Conservation (phyloP, 129 eudicot species). For the Pseudognaphalium luteoalbum region DNA sequence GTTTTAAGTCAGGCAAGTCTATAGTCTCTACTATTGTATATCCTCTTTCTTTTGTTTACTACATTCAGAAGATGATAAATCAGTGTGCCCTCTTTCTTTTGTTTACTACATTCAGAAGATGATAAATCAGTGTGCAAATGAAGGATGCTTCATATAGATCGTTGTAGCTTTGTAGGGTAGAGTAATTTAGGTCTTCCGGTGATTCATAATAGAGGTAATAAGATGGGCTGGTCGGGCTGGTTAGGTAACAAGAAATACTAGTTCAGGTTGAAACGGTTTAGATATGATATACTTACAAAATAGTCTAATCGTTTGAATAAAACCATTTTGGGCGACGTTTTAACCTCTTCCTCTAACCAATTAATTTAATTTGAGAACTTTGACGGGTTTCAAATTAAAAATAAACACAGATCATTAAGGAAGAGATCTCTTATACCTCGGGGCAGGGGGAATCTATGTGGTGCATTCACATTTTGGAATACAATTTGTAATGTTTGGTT, state of each 20-base stretch:
- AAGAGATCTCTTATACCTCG: neutral
- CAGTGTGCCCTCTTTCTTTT: neutral
- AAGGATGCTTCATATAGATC: conserved; percentile 4
- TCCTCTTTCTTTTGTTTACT: conserved; percentile 17
- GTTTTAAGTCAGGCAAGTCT: conserved; percentile 81
- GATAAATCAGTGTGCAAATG: neutral
- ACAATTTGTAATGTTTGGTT: no score
- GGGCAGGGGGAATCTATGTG: no score
- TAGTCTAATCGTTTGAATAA: no score
- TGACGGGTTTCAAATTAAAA: no score
- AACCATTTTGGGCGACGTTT: neutral
- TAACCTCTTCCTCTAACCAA: neutral
- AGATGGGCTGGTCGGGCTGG: neutral
- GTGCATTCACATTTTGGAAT: no score
- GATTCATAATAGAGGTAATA: neutral
- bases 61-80: neutral
- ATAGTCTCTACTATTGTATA: neutral
- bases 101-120: conserved; percentile 5
- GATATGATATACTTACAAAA: no score
- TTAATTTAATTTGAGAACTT: no score
- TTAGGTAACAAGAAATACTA: neutral
- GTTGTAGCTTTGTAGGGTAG: neutral
- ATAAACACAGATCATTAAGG: neutral
- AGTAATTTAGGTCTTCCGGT: neutral
- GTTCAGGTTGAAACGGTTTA: neutral